Percentiles rank a stretch among this genome's conserved stretches.
phyloP scores from a whole-genome alignment of 345 rosid genomes.

The Xanthoceras sorbifolium region DNA sequence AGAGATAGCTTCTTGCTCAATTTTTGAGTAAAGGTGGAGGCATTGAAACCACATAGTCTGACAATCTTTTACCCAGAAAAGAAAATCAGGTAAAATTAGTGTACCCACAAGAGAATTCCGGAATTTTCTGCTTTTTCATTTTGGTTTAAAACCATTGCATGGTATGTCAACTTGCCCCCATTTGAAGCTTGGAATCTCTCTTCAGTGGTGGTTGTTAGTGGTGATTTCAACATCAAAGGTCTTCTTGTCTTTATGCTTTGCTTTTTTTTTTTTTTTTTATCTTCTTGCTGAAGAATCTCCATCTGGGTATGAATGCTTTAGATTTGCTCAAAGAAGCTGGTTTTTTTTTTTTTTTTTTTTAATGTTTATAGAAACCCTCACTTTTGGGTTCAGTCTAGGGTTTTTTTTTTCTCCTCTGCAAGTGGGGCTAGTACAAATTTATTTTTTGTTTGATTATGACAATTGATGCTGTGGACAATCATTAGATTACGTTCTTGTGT shows the following conservation, averaged over 20 bases:
- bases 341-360: conserved; percentile 9
- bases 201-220: neutral
- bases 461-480: conserved; percentile 17
- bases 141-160: neutral
- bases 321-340: conserved; percentile 17
- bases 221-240: conserved; percentile 10
- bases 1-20: neutral
- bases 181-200: conserved; percentile 13
- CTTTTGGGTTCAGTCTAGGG: conserved; percentile 9
- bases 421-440: conserved; percentile 1
- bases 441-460: conserved; percentile 19
- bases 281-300: conserved; percentile 22
- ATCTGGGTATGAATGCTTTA: conserved; percentile 40
- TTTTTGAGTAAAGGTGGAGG: neutral
- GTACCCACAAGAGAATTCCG: neutral
- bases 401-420: too few species aligned
- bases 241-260: conserved; percentile 18
- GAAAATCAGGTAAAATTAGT: neutral
- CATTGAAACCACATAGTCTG: neutral
- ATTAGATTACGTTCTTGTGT: conserved; percentile 11
- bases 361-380: too few species aligned
- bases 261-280: conserved; percentile 15
- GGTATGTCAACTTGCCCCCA: neutral
- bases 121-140: neutral
- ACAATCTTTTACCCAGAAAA: conserved; percentile 1